Evolutionary conservation across 176 grass and related monocot genomes (phyloP).

Genomic region (Oryza longistaminata): DNA sequence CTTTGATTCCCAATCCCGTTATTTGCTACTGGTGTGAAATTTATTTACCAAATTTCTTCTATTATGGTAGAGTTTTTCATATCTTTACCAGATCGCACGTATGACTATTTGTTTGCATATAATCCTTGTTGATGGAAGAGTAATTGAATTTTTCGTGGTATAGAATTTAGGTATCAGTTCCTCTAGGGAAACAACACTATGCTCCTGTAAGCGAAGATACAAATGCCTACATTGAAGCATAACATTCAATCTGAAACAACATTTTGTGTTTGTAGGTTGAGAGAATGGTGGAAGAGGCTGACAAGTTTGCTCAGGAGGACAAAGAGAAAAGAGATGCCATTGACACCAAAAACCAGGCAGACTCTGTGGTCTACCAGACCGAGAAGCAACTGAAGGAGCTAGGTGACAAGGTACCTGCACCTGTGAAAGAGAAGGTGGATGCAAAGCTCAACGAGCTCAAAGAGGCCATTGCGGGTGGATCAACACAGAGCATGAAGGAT

Average conservation of each 20-base stretch:
- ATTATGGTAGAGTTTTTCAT: neutral
- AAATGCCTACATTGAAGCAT: neutral
- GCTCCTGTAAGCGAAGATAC: neutral
- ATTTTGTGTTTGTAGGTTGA: conserved; percentile 55
- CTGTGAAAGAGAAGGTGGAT: conserved; percentile 86
- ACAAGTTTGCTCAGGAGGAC: conserved; percentile 92
- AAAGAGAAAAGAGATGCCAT: conserved; percentile 98
- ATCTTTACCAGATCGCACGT: neutral
- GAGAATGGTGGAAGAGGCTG: conserved; percentile 91
- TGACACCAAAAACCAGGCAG: conserved; percentile 95
- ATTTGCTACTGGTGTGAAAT: neutral
- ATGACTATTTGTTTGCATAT: neutral
- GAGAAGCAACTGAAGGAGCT: conserved; percentile 98
- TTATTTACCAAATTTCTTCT: neutral
- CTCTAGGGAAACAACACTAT: neutral
- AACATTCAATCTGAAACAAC: neutral
- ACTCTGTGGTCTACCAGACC: conserved; percentile 89
- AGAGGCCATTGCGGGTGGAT: conserved; percentile 74
- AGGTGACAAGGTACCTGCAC: conserved; percentile 79
- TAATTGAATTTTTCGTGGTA: neutral
- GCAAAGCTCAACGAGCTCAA: conserved; percentile 84
- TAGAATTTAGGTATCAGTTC: neutral
- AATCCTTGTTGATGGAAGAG: neutral
- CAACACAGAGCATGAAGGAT: conserved; percentile 80
- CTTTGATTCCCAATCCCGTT: neutral